Evolutionary conservation across 1,284 basidiomycete genomes (phyloP), one percentile per base, ranked within the genome.

Genomic region (Cryptococcus maquisensis): DNA sequence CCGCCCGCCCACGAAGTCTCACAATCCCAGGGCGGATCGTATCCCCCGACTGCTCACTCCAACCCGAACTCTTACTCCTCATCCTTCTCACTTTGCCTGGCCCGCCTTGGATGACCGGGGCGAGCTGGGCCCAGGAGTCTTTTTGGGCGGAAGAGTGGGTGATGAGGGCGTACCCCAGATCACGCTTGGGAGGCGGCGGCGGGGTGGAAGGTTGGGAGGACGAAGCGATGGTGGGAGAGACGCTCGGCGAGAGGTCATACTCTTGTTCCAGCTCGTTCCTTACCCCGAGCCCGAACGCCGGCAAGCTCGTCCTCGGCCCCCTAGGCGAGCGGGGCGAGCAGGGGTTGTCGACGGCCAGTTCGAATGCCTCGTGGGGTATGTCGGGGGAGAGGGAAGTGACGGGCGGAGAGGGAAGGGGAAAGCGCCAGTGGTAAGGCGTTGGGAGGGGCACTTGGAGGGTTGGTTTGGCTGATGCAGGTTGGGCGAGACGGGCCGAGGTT

Each of bases 391-490:
- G 49, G 23, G 54, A 65, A 15, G 65, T 64, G 15, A 68, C 57
- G 13, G 67, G 67, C 8, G 67, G 64, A 8, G 67, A 68, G 15
- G 67, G 65, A 2, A 67, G 50, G 1, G 67, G 67, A 57, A 64
- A 67, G 18, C 67, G 57, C 65, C 65, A 68, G 28, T 32, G 28
- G n/a, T 42, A 47, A 0, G 65, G 63, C 13, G 57, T 28, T 15
- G 62, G 62, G 3, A 62, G 28, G 32, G 60, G 56, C 1, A 62
- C 44, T 21, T 52, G 41, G 1, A 61, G 49, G 1, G 38, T 35
- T 4, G 59, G 55, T 23, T 51, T 51, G 39, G 35, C 40, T 10
- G 10, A n/a, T n/a, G n/a, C n/a, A n/a, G 49, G 23, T 24, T 42
- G n/a, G 52, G 13, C 57, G 36, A 32, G 49, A 47, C 1, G 60